Evolutionary conservation across 139 green algal species (phyloP).

Genomic region (Zygnema circumcarinatum): DNA sequence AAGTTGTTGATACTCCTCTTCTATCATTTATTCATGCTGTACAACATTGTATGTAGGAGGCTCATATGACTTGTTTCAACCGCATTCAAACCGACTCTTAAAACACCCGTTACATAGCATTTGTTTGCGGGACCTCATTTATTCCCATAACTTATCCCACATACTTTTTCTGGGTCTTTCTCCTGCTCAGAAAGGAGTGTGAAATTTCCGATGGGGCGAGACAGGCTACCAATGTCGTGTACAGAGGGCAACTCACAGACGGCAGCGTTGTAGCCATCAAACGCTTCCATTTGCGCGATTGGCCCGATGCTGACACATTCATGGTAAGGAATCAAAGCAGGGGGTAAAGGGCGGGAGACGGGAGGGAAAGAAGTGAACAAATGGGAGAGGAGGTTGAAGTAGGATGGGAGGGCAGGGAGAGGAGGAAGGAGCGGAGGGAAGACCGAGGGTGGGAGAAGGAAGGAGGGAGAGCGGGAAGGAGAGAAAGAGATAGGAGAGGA

Average conservation of each 20-base stretch:
- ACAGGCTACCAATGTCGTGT: background rate
- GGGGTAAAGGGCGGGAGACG: too few species aligned
- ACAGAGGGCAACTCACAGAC: background rate
- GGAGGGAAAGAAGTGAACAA: too few species aligned
- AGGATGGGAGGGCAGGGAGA: too few species aligned
- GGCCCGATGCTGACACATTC: background rate
- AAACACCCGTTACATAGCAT: background rate
- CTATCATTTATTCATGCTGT: background rate
- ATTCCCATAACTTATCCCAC: background rate
- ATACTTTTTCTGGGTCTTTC: background rate
- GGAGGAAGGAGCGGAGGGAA: background rate
- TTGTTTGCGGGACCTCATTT: background rate
- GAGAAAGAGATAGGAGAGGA: background rate
- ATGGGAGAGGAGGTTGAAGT: too few species aligned
- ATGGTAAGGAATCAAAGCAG: too few species aligned
- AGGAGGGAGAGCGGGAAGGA: background rate
- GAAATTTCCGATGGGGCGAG: background rate
- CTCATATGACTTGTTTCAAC: background rate
- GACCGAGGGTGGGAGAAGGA: background rate
- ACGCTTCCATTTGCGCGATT: background rate
- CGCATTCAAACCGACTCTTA: background rate
- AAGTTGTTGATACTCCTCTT: background rate
- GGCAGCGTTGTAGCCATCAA: background rate
- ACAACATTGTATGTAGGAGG: background rate
- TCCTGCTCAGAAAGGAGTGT: background rate